These are phyloP conservation scores for Lodderomyces beijingensis DNA, from an alignment of 1,139 yeast genomes.

Conservation along the genomic window DNA sequence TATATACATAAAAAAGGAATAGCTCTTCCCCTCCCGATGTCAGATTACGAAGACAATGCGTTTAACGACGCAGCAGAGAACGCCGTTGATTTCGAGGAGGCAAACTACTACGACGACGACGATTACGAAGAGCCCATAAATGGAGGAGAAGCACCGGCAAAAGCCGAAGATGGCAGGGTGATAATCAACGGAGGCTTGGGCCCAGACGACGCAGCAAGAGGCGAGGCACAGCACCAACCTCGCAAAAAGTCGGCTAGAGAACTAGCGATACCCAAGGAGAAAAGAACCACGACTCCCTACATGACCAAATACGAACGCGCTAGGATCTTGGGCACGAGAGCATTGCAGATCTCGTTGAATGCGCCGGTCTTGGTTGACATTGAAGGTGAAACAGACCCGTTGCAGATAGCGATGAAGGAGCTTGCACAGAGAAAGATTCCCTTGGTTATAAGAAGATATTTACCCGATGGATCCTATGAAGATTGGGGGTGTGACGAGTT, in stretches of 20 bases:
- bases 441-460: slow-evolving; percentile 86
- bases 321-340: slow-evolving; percentile 92
- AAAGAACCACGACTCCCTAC: slow-evolving; percentile 93
- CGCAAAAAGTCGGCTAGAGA: slow-evolving; percentile 60
- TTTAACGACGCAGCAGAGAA: slow-evolving; percentile 79
- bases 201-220: slow-evolving; percentile 51
- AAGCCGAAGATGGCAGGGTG: slow-evolving; percentile 71
- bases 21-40: slow-evolving; percentile 23
- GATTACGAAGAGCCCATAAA: slow-evolving; percentile 32
- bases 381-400: slow-evolving; percentile 99
- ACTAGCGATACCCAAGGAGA: slow-evolving; percentile 82
- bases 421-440: slow-evolving; percentile 93
- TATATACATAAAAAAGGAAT: background rate
- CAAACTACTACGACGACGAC: slow-evolving; percentile 69
- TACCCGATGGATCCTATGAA: slow-evolving; percentile 95
- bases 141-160: slow-evolving; percentile 46
- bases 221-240: slow-evolving; percentile 17
- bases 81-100: slow-evolving; percentile 75
- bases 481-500: slow-evolving; percentile 99
- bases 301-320: slow-evolving; percentile 99
- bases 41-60: slow-evolving; percentile 49
- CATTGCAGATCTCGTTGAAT: slow-evolving; percentile 92
- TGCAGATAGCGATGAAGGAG: slow-evolving; percentile 97
- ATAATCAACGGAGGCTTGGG: slow-evolving; percentile 67
- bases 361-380: slow-evolving; percentile 97